A percentile compares a stretch with the other conserved stretches of the same genome.
Evolutionary conservation across 306 rosid species (phyloP).

Genomic region (Fragaria nilgerrensis): DNA sequence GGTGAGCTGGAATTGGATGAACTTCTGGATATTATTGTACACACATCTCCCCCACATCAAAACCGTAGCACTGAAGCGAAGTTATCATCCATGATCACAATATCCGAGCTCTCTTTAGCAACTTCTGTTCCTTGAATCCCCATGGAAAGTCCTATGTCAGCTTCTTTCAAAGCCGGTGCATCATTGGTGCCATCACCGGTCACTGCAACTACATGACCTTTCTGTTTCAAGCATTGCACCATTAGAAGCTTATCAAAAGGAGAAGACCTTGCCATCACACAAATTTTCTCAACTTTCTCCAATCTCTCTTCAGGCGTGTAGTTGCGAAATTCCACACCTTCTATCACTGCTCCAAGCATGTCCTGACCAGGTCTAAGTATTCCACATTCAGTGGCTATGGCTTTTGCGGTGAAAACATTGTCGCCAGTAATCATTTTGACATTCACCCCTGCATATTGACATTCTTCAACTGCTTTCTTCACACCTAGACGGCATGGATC

Average conservation of each 20-base stretch:
- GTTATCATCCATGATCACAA: conserved; percentile 37
- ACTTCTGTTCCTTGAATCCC: conserved; percentile 44
- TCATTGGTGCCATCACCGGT: conserved; percentile 37
- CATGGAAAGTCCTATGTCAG: conserved; percentile 38
- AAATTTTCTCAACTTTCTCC: conserved; percentile 30
- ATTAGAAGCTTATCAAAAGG: conserved; percentile 34
- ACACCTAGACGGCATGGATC: conserved; percentile 38
- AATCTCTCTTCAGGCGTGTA: conserved; percentile 34
- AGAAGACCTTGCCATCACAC: conserved; percentile 42
- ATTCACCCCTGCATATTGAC: conserved; percentile 33
- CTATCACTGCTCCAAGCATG: conserved; percentile 25
- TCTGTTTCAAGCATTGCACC: conserved; percentile 39
- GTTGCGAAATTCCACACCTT: conserved; percentile 36
- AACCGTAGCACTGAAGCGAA: conserved; percentile 34
- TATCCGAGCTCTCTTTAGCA: conserved; percentile 34
- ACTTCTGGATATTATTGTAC: conserved; percentile 37
- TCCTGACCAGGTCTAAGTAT: conserved; percentile 26
- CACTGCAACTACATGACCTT: conserved; percentile 42
- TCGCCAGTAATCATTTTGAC: conserved; percentile 46
- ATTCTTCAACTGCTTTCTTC: conserved; percentile 30
- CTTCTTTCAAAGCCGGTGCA: conserved; percentile 35
- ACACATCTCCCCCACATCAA: conserved; percentile 46
- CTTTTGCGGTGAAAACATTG: conserved; percentile 37
- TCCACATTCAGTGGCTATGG: conserved; percentile 40
- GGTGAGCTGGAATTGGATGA: conserved; percentile 47